Evolutionary conservation across 371 early-diverging fungal genomes (phyloP).

Genomic region (Lichtheimia hyalospora): DNA sequence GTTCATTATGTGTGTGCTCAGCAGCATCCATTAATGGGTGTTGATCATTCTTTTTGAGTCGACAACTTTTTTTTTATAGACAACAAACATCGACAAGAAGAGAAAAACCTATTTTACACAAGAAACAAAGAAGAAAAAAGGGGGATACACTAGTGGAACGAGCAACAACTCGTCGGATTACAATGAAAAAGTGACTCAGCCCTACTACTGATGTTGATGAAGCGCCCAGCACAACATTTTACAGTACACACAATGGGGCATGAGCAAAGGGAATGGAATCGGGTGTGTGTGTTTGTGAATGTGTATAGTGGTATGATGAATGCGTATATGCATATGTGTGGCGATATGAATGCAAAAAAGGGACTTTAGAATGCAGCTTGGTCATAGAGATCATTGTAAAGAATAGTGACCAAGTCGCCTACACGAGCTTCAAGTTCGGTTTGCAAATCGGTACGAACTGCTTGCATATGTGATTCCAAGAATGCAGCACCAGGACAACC

Average conservation of each 20-base stretch:
- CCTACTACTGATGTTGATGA: no score
- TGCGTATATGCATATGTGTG: not conserved
- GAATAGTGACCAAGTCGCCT: constrained; percentile 16
- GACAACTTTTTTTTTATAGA: no score
- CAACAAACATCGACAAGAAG: not conserved
- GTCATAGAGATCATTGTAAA: constrained; percentile 18
- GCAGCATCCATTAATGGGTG: no score
- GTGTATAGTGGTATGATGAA: constrained; percentile 3
- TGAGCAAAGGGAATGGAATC: no score
- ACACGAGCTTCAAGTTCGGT: constrained; percentile 13
- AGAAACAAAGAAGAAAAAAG: not conserved
- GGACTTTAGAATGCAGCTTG: not conserved
- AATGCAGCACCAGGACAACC: not conserved
- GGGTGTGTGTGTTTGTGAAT: not conserved
- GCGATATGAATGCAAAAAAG: not conserved
- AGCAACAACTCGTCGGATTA: no score
- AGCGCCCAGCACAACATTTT: no score
- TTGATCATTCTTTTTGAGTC: no score
- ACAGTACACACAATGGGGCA: no score
- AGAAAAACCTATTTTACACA: not conserved
- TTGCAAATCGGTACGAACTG: constrained; percentile 3
- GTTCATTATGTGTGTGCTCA: no score
- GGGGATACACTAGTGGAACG: no score
- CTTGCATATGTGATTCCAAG: constrained; percentile 5
- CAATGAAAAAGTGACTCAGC: no score